Evolutionary conservation across 768 basidiomycete genomes (phyloP), one percentile per base, ranked within the genome.

Genomic region (Mycena sanguinolenta): DNA sequence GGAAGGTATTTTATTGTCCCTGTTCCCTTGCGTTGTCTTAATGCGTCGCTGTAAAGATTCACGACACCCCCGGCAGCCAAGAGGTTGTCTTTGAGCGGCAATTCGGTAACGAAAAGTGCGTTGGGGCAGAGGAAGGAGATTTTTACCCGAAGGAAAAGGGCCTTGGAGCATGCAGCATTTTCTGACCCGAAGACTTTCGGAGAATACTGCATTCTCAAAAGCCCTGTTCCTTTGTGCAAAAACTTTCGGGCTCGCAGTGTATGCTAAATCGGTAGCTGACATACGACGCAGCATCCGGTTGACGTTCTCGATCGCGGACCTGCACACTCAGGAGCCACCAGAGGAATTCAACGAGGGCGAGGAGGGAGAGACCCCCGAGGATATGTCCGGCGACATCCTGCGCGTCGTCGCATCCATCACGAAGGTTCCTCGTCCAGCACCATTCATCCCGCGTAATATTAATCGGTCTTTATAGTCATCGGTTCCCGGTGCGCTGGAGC

Each of bases 271-370:
- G 25, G 50, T 4, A 49, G 25, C 25, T 50, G 54, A 42, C 65
- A 17, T n/a, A 32, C 36, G 42, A 32, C 36, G 27, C 76, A 97
- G 95, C 74, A 88, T 99, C 80, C 94, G 92, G 36, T 79, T 97
- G 77, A 91, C 95, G 80, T 98, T 99, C 88, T 95, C 95, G 69
- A 94, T 97, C 74, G 92, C 94, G 46, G 97, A 98, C 80, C 85
- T 97, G 61, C 90, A 94, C 74, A 79, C 78, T 10, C 75, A 77
- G 63, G 81, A 77, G 62, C 81, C 84, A 64, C 83, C 82, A 69
- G 74, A 79, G 14, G 77, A 81, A 53, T 76, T 80, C 32, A 82
- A 83, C 54, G 77, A 81, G 46, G 81, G 80, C 55, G 83, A 83
- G 4, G 79, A 83, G 3, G 79, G 83, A 19, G 9, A 54, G 34